Evolutionary conservation across 2,329 filamentous ascomycete genomes (phyloP), one percentile per base, ranked within the genome.

Genomic region (Myriosclerotinia scirpicola): DNA sequence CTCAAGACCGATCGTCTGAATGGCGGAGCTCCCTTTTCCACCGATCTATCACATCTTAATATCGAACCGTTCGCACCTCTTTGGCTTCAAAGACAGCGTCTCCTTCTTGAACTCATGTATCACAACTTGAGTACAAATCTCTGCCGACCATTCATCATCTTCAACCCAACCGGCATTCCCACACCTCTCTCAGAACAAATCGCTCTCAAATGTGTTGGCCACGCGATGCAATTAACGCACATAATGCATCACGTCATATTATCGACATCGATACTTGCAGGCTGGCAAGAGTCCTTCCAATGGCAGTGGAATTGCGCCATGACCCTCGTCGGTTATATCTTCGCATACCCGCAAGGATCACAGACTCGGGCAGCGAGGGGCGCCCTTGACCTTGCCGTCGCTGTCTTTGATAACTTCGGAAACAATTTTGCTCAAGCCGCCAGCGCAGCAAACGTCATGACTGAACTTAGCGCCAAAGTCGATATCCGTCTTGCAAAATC

Each of bases 271-370:
- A 72, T 79, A 26, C 68, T 80, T 0, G 66, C 67, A n/a, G 78
- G 79, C 9, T 79, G 75, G 75, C 74, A 78, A 67, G 77, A 79
- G 60, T 73, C 75, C 0, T 81, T 80, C 61, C 78, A 79, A 34
- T 81, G 78, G 74, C 79, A 81, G 68, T 81, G 79, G 78, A 78
- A 80, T 66, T 78, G 79, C 0, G 72, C 77, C 1, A 69, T 81
- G 22, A 76, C 78, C 3, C 72, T 81, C 2, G 66, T 81, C 11
- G 80, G 79, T 7, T 82, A 79, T 67, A 69, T 79, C 2, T 67
- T 82, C 0, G 77, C 78, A 0, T 76, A 79, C 60, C 79, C 80
- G 1, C 54, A 73, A 1, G 69, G 75, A 14, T 67, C 74, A 6
- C 70, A 71, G 0, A 76, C 75, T 0, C 69, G 71, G 0, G 59